phyloP scores from a whole-genome alignment of 176 grass and related monocot species.

The Secale cereale region DNA sequence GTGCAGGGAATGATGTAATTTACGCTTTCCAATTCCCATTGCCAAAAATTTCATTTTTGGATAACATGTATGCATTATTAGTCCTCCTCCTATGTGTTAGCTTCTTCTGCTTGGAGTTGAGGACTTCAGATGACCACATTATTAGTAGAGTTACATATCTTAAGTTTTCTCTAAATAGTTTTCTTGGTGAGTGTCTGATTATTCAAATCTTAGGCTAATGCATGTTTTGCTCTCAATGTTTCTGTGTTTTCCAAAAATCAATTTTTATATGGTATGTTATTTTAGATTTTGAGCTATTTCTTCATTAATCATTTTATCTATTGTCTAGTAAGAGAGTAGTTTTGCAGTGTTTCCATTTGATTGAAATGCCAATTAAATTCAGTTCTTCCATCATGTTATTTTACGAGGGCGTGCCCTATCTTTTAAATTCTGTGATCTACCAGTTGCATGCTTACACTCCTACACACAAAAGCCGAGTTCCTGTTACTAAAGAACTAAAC shows the following conservation, averaged over 20 bases:
- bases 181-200: background rate
- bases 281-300: background rate
- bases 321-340: background rate
- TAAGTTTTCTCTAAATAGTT: conserved; percentile 9
- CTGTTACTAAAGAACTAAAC: background rate
- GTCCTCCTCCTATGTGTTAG: conserved; percentile 3
- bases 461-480: background rate
- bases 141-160: conserved; percentile 5
- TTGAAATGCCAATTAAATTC: background rate
- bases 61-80: background rate
- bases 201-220: background rate
- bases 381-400: background rate
- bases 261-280: background rate
- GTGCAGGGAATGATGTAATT: background rate
- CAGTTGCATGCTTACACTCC: background rate
- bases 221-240: background rate
- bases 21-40: background rate
- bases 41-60: background rate
- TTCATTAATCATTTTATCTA: background rate
- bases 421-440: background rate
- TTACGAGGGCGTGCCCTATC: background rate
- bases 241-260: background rate
- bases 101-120: background rate
- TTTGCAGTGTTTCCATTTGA: background rate
- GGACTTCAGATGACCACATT: background rate